Conservation (phyloP, 2,329 filamentous ascomycete genomes). For the Exserohilum rostratum region DNA sequence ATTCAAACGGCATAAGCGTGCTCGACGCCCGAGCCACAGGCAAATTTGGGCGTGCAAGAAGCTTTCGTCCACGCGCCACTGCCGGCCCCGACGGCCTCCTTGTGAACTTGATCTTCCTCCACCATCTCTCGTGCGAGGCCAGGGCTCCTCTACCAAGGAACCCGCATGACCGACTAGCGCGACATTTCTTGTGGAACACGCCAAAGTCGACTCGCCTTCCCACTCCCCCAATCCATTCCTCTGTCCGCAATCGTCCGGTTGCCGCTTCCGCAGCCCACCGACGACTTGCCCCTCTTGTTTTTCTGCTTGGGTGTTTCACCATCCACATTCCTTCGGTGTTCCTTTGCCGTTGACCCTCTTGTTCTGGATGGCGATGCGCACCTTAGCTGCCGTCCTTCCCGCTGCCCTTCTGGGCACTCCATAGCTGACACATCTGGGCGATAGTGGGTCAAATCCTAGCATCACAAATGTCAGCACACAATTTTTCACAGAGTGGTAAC, state of each 20-base stretch:
- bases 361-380: neutral
- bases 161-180: conserved; percentile 6
- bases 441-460: conserved; percentile 9
- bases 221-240: neutral
- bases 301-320: neutral
- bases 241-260: conserved; percentile 1
- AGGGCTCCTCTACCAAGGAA: conserved; percentile 4
- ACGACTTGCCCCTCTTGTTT: conserved; percentile 2
- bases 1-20: conserved; percentile 7
- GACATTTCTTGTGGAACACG: neutral
- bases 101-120: neutral
- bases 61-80: neutral
- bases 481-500: conserved; percentile 6
- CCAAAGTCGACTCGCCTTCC: neutral
- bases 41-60: neutral
- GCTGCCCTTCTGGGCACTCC: neutral
- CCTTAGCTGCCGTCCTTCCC: neutral
- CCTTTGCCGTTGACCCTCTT: neutral
- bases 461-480: conserved; percentile 5
- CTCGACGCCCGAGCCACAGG: neutral
- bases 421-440: conserved; percentile 6
- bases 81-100: neutral
- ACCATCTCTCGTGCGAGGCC: neutral
- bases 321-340: neutral
- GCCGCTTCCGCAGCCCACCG: neutral